Conservation (phyloP, 1,139 yeast species). For the Hyphopichia pseudoburtonii region DNA sequence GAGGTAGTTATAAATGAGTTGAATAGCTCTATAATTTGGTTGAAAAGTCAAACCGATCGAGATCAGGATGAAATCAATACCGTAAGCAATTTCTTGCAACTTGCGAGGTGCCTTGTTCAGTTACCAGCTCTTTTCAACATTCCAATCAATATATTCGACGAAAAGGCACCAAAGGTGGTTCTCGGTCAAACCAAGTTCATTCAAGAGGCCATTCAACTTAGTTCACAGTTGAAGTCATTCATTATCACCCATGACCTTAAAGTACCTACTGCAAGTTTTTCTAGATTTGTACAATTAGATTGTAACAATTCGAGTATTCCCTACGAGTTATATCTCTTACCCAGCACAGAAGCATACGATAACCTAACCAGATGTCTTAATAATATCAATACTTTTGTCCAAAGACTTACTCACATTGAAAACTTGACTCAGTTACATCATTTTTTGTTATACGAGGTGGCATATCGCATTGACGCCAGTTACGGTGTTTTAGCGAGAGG, state of each 20-base stretch:
- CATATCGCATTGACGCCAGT: slow-evolving; percentile 22
- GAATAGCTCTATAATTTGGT: slow-evolving; percentile 20
- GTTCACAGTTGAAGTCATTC: background rate
- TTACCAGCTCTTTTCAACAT: slow-evolving; percentile 26
- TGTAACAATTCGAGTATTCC: slow-evolving; percentile 63
- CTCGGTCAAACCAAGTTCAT: slow-evolving; percentile 7
- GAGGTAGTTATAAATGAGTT: slow-evolving; percentile 23
- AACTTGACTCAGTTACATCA: slow-evolving; percentile 34
- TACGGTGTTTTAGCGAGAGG: slow-evolving; percentile 61
- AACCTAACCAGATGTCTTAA: slow-evolving; percentile 36
- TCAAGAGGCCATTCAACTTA: slow-evolving; percentile 10
- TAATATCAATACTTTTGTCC: slow-evolving; percentile 26
- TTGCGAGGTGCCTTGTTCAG: slow-evolving; percentile 26
- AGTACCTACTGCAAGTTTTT: slow-evolving; percentile 32
- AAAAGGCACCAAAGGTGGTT: slow-evolving; percentile 6
- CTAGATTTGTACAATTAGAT: slow-evolving; percentile 54
- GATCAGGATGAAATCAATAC: slow-evolving; percentile 9
- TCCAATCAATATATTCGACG: slow-evolving; percentile 20
- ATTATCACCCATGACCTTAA: slow-evolving; percentile 4
- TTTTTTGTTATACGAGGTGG: slow-evolving; percentile 34
- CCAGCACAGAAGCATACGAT: slow-evolving; percentile 24
- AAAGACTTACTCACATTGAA: slow-evolving; percentile 20
- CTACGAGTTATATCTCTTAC: slow-evolving; percentile 31
- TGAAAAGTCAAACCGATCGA: slow-evolving; percentile 11
- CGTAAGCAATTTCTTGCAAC: slow-evolving; percentile 25